A percentile compares a stretch with the other conserved stretches of the same genome.
phyloP scores from a whole-genome alignment of 2,329 filamentous ascomycete genomes.

The Saccharata proteae region DNA sequence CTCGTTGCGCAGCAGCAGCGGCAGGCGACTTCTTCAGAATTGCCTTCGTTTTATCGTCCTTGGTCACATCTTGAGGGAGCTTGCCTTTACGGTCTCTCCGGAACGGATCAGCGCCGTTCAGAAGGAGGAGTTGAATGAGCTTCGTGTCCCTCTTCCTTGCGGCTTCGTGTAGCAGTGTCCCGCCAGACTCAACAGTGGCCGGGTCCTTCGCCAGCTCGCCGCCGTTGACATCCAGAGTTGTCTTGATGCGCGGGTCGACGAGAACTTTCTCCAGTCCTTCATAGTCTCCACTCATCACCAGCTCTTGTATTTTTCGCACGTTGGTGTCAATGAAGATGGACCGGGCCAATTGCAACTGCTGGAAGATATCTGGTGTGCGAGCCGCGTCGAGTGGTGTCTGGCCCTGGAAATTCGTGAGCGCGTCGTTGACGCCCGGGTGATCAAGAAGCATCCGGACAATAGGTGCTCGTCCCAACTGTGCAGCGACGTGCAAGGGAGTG shows the following conservation, averaged over 20 bases:
- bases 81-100: conserved; percentile 90
- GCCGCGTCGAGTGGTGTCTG: conserved; percentile 61
- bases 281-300: conserved; percentile 64
- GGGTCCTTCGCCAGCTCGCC: conserved; percentile 77
- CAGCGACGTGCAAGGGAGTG: conserved; percentile 80
- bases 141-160: conserved; percentile 76
- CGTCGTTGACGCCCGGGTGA: conserved; percentile 75
- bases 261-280: conserved; percentile 66
- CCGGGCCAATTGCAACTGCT: conserved; percentile 79
- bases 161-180: conserved; percentile 85
- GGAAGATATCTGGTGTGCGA: conserved; percentile 87
- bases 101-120: conserved; percentile 94
- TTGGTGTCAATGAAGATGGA: conserved; percentile 84
- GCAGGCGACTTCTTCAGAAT: conserved; percentile 92
- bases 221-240: conserved; percentile 82
- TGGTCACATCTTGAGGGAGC: conserved; percentile 89
- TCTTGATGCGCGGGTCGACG: conserved; percentile 75
- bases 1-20: conserved; percentile 83
- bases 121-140: conserved; percentile 77
- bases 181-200: conserved; percentile 66
- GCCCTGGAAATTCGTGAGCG: conserved; percentile 70
- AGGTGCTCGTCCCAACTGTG: conserved; percentile 64
- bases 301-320: conserved; percentile 68
- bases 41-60: conserved; percentile 76
- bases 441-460: conserved; percentile 77